Evolutionary conservation across 805 yeast genomes (phyloP).

Genomic region (Kurtzmaniella cleridarum): DNA sequence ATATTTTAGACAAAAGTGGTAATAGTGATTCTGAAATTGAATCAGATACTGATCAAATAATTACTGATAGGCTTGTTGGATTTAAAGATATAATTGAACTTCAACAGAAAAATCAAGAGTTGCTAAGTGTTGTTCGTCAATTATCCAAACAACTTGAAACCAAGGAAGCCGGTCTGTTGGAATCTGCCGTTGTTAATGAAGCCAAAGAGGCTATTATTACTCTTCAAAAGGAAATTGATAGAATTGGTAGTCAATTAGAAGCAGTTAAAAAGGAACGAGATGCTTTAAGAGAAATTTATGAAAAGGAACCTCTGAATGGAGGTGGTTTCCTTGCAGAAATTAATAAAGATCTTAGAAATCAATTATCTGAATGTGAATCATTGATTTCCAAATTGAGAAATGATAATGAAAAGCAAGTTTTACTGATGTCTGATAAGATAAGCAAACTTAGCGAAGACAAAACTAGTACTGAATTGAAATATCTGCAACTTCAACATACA

Average conservation of each 20-base stretch:
- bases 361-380: slow-evolving; percentile 34
- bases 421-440: slow-evolving; percentile 39
- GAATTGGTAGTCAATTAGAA: slow-evolving; percentile 45
- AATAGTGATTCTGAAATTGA: slow-evolving; percentile 23
- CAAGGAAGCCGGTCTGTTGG: slow-evolving; percentile 46
- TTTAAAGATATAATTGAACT: slow-evolving; percentile 66
- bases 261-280: slow-evolving; percentile 66
- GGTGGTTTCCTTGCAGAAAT: slow-evolving; percentile 12
- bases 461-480: slow-evolving; percentile 42
- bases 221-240: slow-evolving; percentile 53
- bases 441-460: slow-evolving; percentile 18
- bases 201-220: slow-evolving; percentile 66
- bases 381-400: slow-evolving; percentile 25
- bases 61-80: slow-evolving; percentile 66
- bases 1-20: slow-evolving; percentile 40
- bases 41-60: slow-evolving; percentile 67
- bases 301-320: slow-evolving; percentile 5
- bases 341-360: slow-evolving; percentile 26
- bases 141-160: slow-evolving; percentile 68
- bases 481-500: slow-evolving; percentile 53
- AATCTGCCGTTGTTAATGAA: slow-evolving; percentile 48
- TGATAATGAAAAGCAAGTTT: slow-evolving; percentile 40
- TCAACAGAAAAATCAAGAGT: slow-evolving; percentile 68
- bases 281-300: slow-evolving; percentile 38
- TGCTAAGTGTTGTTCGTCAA: slow-evolving; percentile 62